A percentile compares a stretch with the other conserved stretches of the same genome.
Conservation (phyloP, 1,139 yeast species). For the Sugiyamaella pinicola region DNA sequence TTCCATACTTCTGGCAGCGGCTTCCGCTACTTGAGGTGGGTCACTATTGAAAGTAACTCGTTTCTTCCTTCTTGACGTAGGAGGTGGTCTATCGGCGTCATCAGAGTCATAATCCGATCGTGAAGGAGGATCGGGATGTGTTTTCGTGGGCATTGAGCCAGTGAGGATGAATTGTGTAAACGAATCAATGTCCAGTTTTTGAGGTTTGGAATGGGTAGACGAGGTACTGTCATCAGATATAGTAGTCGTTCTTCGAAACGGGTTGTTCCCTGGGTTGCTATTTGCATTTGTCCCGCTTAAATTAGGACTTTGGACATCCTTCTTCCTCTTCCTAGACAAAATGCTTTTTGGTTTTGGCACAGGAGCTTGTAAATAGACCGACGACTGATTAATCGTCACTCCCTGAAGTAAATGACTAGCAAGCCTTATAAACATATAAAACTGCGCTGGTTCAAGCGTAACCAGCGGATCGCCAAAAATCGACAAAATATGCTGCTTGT, state of each 20-base stretch:
- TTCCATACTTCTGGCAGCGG: conserved; percentile 45
- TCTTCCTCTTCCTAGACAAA: conserved; percentile 39
- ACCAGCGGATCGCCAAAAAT: conserved; percentile 39
- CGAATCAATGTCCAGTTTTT: conserved; percentile 42
- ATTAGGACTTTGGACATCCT: conserved; percentile 22
- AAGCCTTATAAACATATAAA: conserved; percentile 46
- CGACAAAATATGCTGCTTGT: conserved; percentile 37
- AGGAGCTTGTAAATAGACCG: conserved; percentile 37
- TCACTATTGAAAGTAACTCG: conserved; percentile 44
- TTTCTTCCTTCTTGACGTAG: conserved; percentile 33
- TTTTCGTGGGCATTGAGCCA: conserved; percentile 36
- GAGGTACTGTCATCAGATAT: conserved; percentile 1
- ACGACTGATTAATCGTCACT: conserved; percentile 22
- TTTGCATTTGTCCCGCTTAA: conserved; percentile 16
- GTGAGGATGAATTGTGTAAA: conserved; percentile 43
- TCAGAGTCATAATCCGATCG: conserved; percentile 21
- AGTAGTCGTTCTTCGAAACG: conserved; percentile 34
- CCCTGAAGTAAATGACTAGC: conserved; percentile 45
- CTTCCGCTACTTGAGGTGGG: conserved; percentile 46
- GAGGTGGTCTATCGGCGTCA: conserved; percentile 21
- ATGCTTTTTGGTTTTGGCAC: conserved; percentile 45
- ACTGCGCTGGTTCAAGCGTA: conserved; percentile 45
- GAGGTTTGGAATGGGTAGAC: conserved; percentile 19
- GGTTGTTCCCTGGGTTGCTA: conserved; percentile 28
- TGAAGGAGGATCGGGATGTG: neutral